A percentile compares a stretch with the other conserved stretches of the same genome.
Evolutionary conservation across 441 rosid species (phyloP).

Genomic region (Jatropha podagrica): DNA sequence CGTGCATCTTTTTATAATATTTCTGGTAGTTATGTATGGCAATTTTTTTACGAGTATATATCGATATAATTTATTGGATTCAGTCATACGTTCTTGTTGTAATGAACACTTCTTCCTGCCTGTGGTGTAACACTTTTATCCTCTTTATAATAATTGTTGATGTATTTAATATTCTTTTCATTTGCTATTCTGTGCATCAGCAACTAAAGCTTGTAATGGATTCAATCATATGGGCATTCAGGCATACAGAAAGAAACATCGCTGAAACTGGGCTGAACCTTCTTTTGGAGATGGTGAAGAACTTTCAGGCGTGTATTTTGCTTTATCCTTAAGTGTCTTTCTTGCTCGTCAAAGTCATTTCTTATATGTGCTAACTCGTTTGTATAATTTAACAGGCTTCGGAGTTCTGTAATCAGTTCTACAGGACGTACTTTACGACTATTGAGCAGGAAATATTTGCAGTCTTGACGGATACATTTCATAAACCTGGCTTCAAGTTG

Average conservation of each 20-base stretch:
- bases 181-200: constrained; percentile 34
- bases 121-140: too few relatives aligned
- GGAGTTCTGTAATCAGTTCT: constrained; percentile 87
- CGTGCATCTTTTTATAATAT: too few relatives aligned
- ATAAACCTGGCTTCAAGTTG: constrained; percentile 99
- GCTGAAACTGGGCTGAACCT: constrained; percentile 98
- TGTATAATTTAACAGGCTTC: constrained; percentile 52
- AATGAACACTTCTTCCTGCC: neutral
- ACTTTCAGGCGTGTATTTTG: constrained; percentile 69
- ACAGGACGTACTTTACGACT: constrained; percentile 68
- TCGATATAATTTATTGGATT: too few relatives aligned
- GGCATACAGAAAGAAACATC: constrained; percentile 98
- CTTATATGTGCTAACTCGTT: constrained; percentile 22
- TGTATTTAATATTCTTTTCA: neutral
- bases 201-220: constrained; percentile 99
- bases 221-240: constrained; percentile 99
- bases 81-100: neutral
- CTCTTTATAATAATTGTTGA: neutral
- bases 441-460: constrained; percentile 99
- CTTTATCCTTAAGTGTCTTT: neutral
- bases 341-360: constrained; percentile 2
- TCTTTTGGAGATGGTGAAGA: constrained; percentile 89
- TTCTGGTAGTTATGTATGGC: too few relatives aligned
- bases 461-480: constrained; percentile 95
- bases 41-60: too few relatives aligned